Conservation (phyloP, 495 filamentous ascomycete genomes). For the Melanomma pulvis-pyrius region DNA sequence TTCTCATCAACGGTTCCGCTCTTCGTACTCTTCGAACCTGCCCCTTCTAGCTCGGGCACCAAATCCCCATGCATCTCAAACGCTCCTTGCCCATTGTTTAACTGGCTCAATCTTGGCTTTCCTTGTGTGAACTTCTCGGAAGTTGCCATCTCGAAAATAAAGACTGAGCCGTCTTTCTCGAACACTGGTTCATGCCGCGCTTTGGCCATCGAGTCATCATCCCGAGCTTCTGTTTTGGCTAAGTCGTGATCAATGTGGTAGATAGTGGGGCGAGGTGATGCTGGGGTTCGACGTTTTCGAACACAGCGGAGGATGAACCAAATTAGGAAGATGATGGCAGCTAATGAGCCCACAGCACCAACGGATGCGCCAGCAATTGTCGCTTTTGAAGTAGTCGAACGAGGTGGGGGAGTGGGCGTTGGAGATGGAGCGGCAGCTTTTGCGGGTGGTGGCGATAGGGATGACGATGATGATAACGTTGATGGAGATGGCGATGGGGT, state of each 20-base stretch:
- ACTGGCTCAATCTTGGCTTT: not conserved
- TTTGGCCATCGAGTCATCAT: not conserved
- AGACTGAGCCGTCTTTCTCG: not conserved
- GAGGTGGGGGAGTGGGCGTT: not conserved
- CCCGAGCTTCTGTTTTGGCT: not conserved
- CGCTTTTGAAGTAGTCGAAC: not conserved
- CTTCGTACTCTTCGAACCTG: not conserved
- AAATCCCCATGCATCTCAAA: conserved; percentile 14
- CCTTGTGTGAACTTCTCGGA: not conserved
- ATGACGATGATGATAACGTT: not conserved
- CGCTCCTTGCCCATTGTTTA: not conserved
- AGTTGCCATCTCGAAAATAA: not conserved
- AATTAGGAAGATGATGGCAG: not conserved
- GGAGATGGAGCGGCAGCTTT: not conserved
- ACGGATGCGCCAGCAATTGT: not conserved
- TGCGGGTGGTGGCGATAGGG: not conserved
- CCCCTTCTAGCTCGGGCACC: conserved; percentile 12
- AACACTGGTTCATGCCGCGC: not conserved
- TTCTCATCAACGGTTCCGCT: not conserved
- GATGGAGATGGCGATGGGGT: not conserved
- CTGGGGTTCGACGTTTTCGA: not conserved
- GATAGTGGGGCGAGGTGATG: not conserved
- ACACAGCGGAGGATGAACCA: not conserved
- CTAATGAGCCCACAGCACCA: not conserved
- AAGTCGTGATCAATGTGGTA: conserved; percentile 6